Evolutionary conservation across 352 stramenopile species (phyloP).

Genomic region (Elongisporangium anandrum): DNA sequence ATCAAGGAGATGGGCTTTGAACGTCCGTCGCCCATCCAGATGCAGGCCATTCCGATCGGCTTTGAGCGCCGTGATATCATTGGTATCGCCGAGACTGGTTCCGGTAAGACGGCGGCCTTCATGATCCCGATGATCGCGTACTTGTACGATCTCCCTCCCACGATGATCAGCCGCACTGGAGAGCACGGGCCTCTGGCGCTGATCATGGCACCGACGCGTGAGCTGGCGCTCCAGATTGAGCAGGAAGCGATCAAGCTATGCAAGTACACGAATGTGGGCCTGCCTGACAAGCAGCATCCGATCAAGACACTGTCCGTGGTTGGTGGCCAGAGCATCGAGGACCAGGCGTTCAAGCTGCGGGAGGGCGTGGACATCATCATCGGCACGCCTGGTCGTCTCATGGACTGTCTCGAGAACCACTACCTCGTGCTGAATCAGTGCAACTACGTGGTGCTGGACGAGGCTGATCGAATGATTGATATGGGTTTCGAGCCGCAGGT

Average conservation of each 20-base stretch:
- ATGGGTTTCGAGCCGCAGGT: slow-evolving; percentile 97
- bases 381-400: slow-evolving; percentile 96
- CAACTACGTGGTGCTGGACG: slow-evolving; percentile 99
- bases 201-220: slow-evolving; percentile 98
- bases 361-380: slow-evolving; percentile 98
- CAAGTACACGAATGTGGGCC: slow-evolving; percentile 79
- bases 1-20: slow-evolving; percentile 93
- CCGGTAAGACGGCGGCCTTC: slow-evolving; percentile 98
- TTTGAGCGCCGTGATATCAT: slow-evolving; percentile 97
- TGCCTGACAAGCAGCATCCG: slow-evolving; percentile 42
- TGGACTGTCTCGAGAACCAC: slow-evolving; percentile 96
- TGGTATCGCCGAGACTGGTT: slow-evolving; percentile 98
- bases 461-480: slow-evolving; percentile 98
- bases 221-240: slow-evolving; percentile 98
- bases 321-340: slow-evolving; percentile 94
- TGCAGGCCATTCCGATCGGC: slow-evolving; percentile 96
- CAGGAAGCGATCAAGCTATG: slow-evolving; percentile 93
- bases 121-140: slow-evolving; percentile 97
- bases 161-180: slow-evolving; percentile 79
- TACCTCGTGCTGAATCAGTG: slow-evolving; percentile 99
- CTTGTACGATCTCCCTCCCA: slow-evolving; percentile 87
- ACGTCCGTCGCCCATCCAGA: slow-evolving; percentile 97
- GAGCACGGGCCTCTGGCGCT: slow-evolving; percentile 96
- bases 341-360: slow-evolving; percentile 94
- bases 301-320: slow-evolving; percentile 89